Evolutionary conservation across 441 rosid genomes (phyloP).

Genomic region (Hura crepitans): DNA sequence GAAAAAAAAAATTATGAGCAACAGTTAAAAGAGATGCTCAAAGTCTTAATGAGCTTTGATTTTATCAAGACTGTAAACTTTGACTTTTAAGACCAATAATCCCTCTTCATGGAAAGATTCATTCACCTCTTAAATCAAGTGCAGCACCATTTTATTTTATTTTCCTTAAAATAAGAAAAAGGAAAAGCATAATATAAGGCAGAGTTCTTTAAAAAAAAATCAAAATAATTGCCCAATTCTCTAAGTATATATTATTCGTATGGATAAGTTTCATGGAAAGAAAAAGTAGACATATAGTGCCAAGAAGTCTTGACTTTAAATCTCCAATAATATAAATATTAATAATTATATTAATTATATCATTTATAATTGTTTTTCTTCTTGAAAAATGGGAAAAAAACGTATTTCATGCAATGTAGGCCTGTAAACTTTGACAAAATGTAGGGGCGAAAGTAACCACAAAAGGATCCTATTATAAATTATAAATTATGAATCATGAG

Average conservation of each 20-base stretch:
- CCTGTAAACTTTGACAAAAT: constrained; percentile 10
- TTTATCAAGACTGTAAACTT: not conserved
- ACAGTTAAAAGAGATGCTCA: too few relatives aligned
- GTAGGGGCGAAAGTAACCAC: not conserved
- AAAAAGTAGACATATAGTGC: not conserved
- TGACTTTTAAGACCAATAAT: not conserved
- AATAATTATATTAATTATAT: not conserved
- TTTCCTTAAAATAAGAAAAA: too few relatives aligned
- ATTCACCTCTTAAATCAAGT: too few relatives aligned
- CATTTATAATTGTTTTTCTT: too few relatives aligned
- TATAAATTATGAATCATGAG: not conserved
- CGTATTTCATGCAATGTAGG: too few relatives aligned
- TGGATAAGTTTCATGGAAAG: constrained; percentile 9
- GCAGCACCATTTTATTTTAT: not conserved
- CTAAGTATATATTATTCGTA: not conserved
- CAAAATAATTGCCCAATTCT: not conserved
- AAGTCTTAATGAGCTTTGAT: not conserved
- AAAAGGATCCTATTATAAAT: not conserved
- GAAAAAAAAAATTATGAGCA: too few relatives aligned
- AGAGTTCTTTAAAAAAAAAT: not conserved
- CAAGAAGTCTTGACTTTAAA: constrained; percentile 21
- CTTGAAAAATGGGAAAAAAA: too few relatives aligned
- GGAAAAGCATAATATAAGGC: too few relatives aligned
- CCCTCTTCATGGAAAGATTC: not conserved
- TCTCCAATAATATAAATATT: not conserved